phyloP scores from a whole-genome alignment of 2,329 filamentous ascomycete species.

The Aureobasidium sp. region DNA sequence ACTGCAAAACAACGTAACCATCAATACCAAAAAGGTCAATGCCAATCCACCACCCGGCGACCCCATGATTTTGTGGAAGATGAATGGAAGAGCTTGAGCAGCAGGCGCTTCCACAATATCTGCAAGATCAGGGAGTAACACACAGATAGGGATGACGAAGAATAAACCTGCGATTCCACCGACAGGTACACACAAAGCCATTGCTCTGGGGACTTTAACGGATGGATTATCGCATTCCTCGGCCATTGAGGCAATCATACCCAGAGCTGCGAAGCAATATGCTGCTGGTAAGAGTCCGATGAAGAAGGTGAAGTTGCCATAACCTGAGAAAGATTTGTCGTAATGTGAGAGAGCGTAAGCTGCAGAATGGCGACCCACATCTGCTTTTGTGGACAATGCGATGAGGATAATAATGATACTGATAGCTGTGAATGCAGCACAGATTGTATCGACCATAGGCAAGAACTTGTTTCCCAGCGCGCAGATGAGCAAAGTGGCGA shows the following conservation, averaged over 20 bases:
- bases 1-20: constrained; percentile 45
- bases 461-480: constrained; percentile 59
- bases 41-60: constrained; percentile 37
- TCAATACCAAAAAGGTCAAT: constrained; percentile 41
- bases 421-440: constrained; percentile 46
- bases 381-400: constrained; percentile 46
- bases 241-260: constrained; percentile 56
- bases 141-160: constrained; percentile 48
- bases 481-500: constrained; percentile 58
- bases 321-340: constrained; percentile 48
- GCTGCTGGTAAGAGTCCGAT: constrained; percentile 49
- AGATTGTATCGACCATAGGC: constrained; percentile 53
- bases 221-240: constrained; percentile 50
- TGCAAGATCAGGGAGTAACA: constrained; percentile 38
- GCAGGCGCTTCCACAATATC: constrained; percentile 38
- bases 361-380: constrained; percentile 44
- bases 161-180: constrained; percentile 47
- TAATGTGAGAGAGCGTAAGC: constrained; percentile 47
- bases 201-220: constrained; percentile 44
- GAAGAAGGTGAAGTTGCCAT: constrained; percentile 53
- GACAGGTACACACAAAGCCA: constrained; percentile 45
- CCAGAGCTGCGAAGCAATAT: constrained; percentile 39
- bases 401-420: constrained; percentile 51
- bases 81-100: constrained; percentile 43
- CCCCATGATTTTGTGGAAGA: constrained; percentile 43